These are phyloP conservation scores for Irpex sp. DNA, from an alignment of 1,284 basidiomycete species.

Conservation along the genomic window DNA sequence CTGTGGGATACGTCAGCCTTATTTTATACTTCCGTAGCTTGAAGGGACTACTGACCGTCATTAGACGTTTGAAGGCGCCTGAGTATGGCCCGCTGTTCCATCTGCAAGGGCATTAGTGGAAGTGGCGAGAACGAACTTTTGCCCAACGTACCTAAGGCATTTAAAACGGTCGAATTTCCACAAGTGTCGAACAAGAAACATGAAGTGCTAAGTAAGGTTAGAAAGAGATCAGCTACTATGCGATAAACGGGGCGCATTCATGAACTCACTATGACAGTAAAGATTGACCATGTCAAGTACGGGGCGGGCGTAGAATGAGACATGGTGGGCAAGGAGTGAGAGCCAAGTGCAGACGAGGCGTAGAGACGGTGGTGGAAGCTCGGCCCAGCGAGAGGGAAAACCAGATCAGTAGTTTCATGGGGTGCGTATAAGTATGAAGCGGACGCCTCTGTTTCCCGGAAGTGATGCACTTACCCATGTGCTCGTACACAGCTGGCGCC, in stretches of 20 bases:
- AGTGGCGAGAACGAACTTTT: background rate
- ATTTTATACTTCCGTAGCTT: background rate
- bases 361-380: background rate
- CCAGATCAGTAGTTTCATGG: background rate
- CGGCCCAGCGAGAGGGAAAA: constrained; percentile 7
- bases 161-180: constrained; percentile 77
- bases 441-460: background rate
- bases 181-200: constrained; percentile 65
- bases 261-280: constrained; percentile 45
- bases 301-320: constrained; percentile 59
- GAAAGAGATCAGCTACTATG: too few relatives aligned
- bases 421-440: background rate
- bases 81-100: constrained; percentile 63
- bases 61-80: constrained; percentile 74
- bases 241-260: background rate
- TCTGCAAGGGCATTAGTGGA: constrained; percentile 31
- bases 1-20: constrained; percentile 31
- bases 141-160: constrained; percentile 52
- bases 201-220: constrained; percentile 41
- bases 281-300: constrained; percentile 58
- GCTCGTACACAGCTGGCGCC: background rate
- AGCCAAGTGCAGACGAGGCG: background rate
- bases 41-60: constrained; percentile 56
- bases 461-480: background rate
- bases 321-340: constrained; percentile 35